Base-by-base conservation (phyloP, 2,329 filamentous ascomycete species). In the Talaromyces sp. region DNA sequence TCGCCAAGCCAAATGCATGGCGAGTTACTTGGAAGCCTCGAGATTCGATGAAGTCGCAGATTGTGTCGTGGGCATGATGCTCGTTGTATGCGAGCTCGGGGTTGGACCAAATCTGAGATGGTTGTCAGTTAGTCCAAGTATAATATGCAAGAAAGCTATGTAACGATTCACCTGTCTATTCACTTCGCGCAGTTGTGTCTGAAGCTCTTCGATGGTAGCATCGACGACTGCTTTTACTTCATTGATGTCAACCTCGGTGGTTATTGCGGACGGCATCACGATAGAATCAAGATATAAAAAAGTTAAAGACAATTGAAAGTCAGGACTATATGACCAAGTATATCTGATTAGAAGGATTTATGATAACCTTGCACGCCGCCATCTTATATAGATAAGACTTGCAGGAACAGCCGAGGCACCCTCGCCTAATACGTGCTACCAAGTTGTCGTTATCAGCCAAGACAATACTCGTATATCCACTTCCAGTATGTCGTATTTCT, bases 11-110 rank as follows among this genome's bases (percentile, higher is more conserved):
- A 33, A 66, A 67, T 4, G 67, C 66, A 44, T 66, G 63, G 1
- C 63, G 65, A 1, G 54, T 64, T 3, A 67, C 64, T 16, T 54
- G 18, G 14, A 65, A 66, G 0, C 63, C 66, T 11, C 57, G 61
- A 2, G 37, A n/a, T 54, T 67, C 64, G 5, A 69, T 59, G 25
- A 67, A 64, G 3, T 56, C 21, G 23, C 65, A 66, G 14, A 67
- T 52, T 8, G 59, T 60, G 50, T 68, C 59, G 40, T 69, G 68
- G 3, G 66, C 66, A 14, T 63, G 28, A 21, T 62, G 25, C 33
- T 69, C 67, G 58, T 68, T 18, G 18, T 67, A 68, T 5, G 57
- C 66, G 18, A 67, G 58, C 42, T 69, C 67, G 1, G 65, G 66
- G 31, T 67, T 66, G 6, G 60, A 57, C 37, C 63, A 64, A 18